These are phyloP conservation scores for Vitis rupestris DNA, from an alignment of 164 flowering plant genomes.

Conservation along the genomic window DNA sequence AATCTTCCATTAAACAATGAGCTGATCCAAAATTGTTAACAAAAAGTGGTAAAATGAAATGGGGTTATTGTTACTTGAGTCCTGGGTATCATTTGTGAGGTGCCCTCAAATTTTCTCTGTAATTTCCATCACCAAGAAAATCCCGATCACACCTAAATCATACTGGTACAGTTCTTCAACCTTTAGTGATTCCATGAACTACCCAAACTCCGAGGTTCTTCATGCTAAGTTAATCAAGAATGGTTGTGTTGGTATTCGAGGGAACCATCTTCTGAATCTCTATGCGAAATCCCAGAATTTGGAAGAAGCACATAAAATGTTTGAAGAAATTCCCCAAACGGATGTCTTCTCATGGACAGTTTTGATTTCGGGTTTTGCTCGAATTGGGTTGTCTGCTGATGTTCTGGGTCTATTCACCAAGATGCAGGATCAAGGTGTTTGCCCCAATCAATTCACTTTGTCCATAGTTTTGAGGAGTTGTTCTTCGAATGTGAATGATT, in stretches of 20 bases:
- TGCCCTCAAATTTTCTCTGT: not conserved
- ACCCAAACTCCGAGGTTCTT: constrained; percentile 12
- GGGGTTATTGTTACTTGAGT: not conserved
- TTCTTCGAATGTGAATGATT: constrained; percentile 30
- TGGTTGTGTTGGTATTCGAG: constrained; percentile 21
- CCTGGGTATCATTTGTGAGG: not conserved
- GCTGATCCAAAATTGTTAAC: not conserved
- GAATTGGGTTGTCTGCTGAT: constrained; percentile 17
- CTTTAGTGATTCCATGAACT: not conserved
- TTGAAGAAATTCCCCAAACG: constrained; percentile 52
- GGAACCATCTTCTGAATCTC: constrained; percentile 33
- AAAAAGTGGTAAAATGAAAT: not conserved
- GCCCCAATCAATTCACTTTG: constrained; percentile 56
- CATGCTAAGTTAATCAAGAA: constrained; percentile 43
- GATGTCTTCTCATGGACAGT: constrained; percentile 69
- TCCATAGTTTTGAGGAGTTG: constrained; percentile 61
- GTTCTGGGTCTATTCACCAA: constrained; percentile 40
- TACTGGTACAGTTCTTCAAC: not conserved
- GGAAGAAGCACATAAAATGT: constrained; percentile 47
- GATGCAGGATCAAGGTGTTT: constrained; percentile 43
- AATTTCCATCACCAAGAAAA: not conserved
- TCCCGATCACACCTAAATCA: not conserved
- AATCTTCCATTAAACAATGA: not conserved
- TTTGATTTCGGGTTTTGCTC: constrained; percentile 51
- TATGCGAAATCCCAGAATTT: constrained; percentile 33